These are phyloP conservation scores for Fusarium sp. DNA, from an alignment of 2,329 filamentous ascomycete genomes.

Conservation along the genomic window DNA sequence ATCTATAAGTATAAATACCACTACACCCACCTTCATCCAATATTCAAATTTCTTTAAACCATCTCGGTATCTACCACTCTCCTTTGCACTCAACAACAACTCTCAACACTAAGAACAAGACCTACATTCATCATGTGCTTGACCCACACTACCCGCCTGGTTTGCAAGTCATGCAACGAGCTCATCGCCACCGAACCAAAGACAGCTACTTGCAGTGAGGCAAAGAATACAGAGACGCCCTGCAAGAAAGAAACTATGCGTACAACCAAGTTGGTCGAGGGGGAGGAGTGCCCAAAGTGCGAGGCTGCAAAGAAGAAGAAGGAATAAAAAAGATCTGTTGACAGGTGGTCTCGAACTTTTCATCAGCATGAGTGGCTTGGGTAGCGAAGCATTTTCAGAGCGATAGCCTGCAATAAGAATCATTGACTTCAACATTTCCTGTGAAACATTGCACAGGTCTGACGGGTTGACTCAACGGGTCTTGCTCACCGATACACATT, in stretches of 20 bases:
- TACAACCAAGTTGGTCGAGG: not conserved
- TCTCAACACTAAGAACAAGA: not conserved
- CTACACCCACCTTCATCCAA: not conserved
- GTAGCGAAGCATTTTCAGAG: not conserved
- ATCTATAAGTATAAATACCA: not conserved
- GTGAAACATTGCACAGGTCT: constrained; percentile 5
- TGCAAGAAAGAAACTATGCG: not conserved
- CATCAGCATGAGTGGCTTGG: accelerated
- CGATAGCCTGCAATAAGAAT: too few relatives aligned
- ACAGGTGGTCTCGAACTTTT: accelerated
- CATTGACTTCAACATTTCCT: too few relatives aligned
- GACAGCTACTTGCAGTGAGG: not conserved
- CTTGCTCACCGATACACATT: not conserved
- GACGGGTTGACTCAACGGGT: not conserved
- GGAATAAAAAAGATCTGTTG: not conserved
- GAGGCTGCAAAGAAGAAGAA: not conserved
- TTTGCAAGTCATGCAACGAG: not conserved
- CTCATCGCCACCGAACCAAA: not conserved
- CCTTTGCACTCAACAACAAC: not conserved
- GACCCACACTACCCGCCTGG: not conserved
- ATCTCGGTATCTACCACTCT: not conserved
- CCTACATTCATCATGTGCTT: not conserved
- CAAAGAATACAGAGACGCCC: not conserved
- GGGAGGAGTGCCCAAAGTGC: not conserved
- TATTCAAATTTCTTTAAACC: not conserved